These are phyloP conservation scores for Podospora pseudocomata DNA, from an alignment of 495 filamentous ascomycete species.

Conservation along the genomic window DNA sequence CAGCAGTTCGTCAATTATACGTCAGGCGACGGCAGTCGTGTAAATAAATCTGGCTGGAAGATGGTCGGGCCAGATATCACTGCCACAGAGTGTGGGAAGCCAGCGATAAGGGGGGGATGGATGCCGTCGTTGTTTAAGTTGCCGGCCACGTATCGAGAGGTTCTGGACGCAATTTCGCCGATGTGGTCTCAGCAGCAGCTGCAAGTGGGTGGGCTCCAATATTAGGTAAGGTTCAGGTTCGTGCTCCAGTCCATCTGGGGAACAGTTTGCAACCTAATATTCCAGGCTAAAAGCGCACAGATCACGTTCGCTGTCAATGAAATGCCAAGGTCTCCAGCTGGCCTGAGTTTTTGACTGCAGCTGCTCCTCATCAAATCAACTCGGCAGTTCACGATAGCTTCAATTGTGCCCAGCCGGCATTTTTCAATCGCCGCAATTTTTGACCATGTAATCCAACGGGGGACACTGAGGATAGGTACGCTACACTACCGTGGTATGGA, in stretches of 20 bases:
- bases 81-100: background rate
- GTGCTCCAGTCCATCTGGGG: conserved; percentile 16
- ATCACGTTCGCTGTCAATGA: background rate
- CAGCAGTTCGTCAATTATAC: conserved; percentile 1
- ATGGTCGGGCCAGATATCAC: background rate
- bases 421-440: no score
- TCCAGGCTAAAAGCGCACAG: background rate
- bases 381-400: background rate
- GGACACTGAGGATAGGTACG: no score
- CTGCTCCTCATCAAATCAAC: background rate
- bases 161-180: conserved; percentile 33
- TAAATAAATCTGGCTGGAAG: conserved; percentile 5
- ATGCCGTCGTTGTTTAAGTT: conserved; percentile 21
- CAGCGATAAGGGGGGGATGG: background rate
- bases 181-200: conserved; percentile 29
- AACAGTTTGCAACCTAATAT: background rate
- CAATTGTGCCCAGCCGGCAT: background rate
- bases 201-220: conserved; percentile 18
- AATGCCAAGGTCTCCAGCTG: background rate
- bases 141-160: conserved; percentile 33
- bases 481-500: no score
- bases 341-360: background rate
- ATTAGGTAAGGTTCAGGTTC: conserved; percentile 28
- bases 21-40: background rate
- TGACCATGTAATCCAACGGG: no score